phyloP scores from a whole-genome alignment of 163 green algal genomes.

The Volvox carteri region DNA sequence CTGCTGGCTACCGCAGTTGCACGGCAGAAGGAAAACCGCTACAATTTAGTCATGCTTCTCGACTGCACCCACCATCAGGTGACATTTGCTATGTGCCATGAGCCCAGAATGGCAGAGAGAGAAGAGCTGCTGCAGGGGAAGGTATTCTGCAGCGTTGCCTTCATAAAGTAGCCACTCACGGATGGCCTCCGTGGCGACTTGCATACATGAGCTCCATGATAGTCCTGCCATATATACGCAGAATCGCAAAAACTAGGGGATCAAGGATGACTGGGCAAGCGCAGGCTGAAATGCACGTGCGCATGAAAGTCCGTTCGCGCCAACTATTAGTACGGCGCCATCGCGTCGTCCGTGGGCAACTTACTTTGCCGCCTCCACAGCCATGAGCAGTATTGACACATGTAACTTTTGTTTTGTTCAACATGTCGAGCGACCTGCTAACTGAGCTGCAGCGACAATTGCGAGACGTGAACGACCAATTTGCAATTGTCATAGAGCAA shows the following conservation, averaged over 20 bases:
- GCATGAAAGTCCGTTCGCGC: constrained; percentile 1
- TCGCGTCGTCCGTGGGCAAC: not conserved
- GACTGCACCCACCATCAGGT: not conserved
- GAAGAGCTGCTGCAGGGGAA: constrained; percentile 47
- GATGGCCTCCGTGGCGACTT: not conserved
- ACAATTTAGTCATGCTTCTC: not conserved
- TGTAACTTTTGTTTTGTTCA: not conserved
- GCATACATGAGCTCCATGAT: not conserved
- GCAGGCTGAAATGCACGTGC: too few species aligned
- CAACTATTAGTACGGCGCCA: not conserved
- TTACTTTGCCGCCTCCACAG: not conserved
- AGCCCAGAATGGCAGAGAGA: constrained; percentile 3
- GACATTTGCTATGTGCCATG: not conserved
- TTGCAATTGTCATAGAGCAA: constrained; percentile 46
- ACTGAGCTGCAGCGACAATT: constrained; percentile 46
- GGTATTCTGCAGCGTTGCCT: not conserved
- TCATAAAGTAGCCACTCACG: not conserved
- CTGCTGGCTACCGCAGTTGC: not conserved
- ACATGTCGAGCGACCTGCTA: constrained; percentile 48
- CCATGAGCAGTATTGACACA: not conserved
- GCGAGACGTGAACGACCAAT: constrained; percentile 52
- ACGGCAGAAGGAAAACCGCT: not conserved
- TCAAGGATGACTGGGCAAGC: too few species aligned
- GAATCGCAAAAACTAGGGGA: too few species aligned
- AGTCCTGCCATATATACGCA: too few species aligned